A percentile compares a stretch with the other conserved stretches of the same genome.
Conservation (phyloP, 2,329 filamentous ascomycete genomes). For the Colletotrichum coccodes region DNA sequence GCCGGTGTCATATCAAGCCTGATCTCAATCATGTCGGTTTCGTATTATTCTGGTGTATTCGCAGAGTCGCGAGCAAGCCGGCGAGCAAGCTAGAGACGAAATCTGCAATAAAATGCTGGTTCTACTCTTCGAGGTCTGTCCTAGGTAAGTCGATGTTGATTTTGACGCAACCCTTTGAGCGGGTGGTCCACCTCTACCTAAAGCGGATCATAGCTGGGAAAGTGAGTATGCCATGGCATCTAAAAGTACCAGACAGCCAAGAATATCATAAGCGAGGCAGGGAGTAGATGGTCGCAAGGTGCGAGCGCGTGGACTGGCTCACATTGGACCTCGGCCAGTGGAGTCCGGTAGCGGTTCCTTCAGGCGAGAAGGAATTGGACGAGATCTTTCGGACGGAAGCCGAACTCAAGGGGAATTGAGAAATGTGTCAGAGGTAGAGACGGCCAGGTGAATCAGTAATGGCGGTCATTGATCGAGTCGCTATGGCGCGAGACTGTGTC, state of each 20-base stretch:
- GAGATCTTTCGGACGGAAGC: not conserved
- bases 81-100: not conserved
- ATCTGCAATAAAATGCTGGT: not conserved
- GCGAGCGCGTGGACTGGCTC: conserved; percentile 2
- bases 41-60: not conserved
- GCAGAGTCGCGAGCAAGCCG: not conserved
- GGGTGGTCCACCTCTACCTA: not conserved
- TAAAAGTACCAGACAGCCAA: not conserved
- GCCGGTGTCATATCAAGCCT: not conserved
- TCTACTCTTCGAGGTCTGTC: too few relatives aligned
- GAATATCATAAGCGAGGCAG: conserved; percentile 8
- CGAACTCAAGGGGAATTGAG: not conserved
- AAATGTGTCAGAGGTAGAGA: not conserved
- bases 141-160: too few relatives aligned
- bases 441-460: conserved; percentile 4
- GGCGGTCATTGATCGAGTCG: conserved; percentile 4
- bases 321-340: not conserved
- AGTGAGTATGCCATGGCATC: not conserved
- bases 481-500: not conserved
- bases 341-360: not conserved
- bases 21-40: not conserved
- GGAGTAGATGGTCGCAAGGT: not conserved
- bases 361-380: not conserved
- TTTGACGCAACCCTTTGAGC: too few relatives aligned
- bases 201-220: not conserved